Conservation (phyloP, 495 filamentous ascomycete genomes). For the Alectoria sarmentosa region DNA sequence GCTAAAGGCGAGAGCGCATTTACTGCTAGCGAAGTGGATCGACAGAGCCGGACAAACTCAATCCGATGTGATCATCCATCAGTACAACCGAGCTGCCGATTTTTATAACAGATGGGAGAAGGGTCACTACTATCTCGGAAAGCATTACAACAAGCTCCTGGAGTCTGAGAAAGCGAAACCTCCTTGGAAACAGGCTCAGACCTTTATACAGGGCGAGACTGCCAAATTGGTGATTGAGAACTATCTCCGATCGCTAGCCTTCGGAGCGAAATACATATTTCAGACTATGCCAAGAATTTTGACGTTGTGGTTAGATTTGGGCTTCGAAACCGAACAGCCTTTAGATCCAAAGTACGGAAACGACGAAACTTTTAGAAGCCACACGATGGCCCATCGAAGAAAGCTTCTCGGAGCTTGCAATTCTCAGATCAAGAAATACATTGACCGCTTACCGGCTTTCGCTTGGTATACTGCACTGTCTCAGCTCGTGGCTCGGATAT, state of each 20-base stretch:
- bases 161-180: conserved; percentile 79
- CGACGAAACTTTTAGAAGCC: conserved; percentile 51
- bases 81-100: conserved; percentile 66
- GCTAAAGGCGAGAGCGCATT: conserved; percentile 53
- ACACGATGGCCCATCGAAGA: conserved; percentile 49
- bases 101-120: conserved; percentile 77
- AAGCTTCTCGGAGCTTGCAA: conserved; percentile 66
- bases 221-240: conserved; percentile 89
- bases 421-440: conserved; percentile 62
- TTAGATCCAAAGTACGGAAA: conserved; percentile 61
- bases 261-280: conserved; percentile 89
- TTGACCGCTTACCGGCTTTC: conserved; percentile 71
- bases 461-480: conserved; percentile 88
- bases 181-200: conserved; percentile 52
- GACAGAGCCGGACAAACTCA: conserved; percentile 88
- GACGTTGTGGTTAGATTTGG: conserved; percentile 91
- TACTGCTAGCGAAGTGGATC: conserved; percentile 93
- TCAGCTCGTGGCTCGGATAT: conserved; percentile 87
- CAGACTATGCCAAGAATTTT: conserved; percentile 85
- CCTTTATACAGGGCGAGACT: conserved; percentile 64
- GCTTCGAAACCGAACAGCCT: conserved; percentile 59
- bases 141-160: conserved; percentile 93
- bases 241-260: conserved; percentile 76
- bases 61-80: conserved; percentile 62
- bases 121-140: conserved; percentile 92